These are phyloP conservation scores for Plasmopara viticola DNA, from an alignment of 352 stramenopile genomes.

Conservation along the genomic window DNA sequence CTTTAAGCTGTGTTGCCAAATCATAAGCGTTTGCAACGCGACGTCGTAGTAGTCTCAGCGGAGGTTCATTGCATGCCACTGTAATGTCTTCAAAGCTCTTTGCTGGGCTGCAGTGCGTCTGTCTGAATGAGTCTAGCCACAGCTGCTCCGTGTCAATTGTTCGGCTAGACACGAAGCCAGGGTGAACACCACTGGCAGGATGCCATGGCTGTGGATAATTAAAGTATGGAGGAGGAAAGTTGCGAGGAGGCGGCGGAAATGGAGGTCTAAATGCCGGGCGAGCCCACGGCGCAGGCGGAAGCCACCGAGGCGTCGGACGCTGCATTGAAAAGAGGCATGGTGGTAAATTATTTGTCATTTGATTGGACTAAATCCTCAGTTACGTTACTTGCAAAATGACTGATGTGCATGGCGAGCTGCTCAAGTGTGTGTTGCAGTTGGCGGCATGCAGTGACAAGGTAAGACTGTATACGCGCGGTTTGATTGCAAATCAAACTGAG, in stretches of 20 bases:
- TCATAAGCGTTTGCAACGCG: constrained; percentile 16
- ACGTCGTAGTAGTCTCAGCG: constrained; percentile 18
- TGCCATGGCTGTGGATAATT: constrained; percentile 3
- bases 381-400: constrained; percentile 21
- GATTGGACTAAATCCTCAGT: no score
- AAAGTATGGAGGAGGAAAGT: neutral
- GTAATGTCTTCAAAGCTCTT: neutral
- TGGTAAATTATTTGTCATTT: no score
- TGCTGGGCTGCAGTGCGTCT: constrained; percentile 12
- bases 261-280: constrained; percentile 9
- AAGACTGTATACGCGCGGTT: neutral
- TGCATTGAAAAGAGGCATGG: neutral
- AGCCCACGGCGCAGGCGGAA: constrained; percentile 2
- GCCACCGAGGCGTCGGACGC: constrained; percentile 10
- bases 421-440: constrained; percentile 74
- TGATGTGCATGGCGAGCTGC: constrained; percentile 49
- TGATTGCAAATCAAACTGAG: neutral
- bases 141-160: constrained; percentile 15
- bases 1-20: constrained; percentile 18
- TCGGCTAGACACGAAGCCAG: constrained; percentile 13
- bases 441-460: constrained; percentile 72
- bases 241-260: constrained; percentile 3
- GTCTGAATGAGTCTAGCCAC: constrained; percentile 26
- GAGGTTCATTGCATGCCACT: constrained; percentile 8
- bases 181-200: constrained; percentile 9